Evolutionary conservation across 805 yeast genomes (phyloP).

Genomic region (Wickerhamomyces canadensis): DNA sequence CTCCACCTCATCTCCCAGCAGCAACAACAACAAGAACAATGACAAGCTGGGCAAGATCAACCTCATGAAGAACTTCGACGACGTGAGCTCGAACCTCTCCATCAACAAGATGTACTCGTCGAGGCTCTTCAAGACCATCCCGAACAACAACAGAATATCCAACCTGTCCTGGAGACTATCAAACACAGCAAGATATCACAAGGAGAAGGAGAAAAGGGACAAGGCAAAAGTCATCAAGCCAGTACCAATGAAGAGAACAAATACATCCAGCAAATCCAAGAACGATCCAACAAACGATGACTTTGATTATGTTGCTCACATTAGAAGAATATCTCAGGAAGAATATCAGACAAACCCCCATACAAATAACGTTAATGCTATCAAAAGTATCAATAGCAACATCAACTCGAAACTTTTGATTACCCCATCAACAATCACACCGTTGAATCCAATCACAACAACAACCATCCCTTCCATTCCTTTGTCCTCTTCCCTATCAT

Average conservation of each 20-base stretch:
- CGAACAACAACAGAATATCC: constrained; percentile 4
- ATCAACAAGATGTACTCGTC: constrained; percentile 3
- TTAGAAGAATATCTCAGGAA: constrained; percentile 43
- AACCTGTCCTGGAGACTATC: constrained; percentile 8
- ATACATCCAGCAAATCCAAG: too few species aligned
- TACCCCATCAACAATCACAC: neutral
- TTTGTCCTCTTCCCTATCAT: neutral
- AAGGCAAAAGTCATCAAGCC: too few species aligned
- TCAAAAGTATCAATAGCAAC: neutral
- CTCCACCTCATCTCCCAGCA: too few species aligned
- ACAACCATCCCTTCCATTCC: neutral
- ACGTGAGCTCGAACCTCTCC: neutral
- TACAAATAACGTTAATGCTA: constrained; percentile 8
- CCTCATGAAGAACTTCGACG: neutral
- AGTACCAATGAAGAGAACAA: too few species aligned
- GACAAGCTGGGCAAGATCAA: neutral
- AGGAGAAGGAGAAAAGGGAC: too few species aligned
- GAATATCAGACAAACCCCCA: constrained; percentile 7
- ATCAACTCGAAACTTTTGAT: neutral
- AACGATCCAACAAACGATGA: constrained; percentile 29
- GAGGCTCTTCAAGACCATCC: neutral
- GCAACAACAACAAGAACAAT: too few species aligned
- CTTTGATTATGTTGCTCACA: constrained; percentile 59
- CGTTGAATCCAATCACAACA: neutral
- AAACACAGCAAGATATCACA: constrained; percentile 12